phyloP scores from a whole-genome alignment of 257 asterid species.

The Haberlea rhodopensis region DNA sequence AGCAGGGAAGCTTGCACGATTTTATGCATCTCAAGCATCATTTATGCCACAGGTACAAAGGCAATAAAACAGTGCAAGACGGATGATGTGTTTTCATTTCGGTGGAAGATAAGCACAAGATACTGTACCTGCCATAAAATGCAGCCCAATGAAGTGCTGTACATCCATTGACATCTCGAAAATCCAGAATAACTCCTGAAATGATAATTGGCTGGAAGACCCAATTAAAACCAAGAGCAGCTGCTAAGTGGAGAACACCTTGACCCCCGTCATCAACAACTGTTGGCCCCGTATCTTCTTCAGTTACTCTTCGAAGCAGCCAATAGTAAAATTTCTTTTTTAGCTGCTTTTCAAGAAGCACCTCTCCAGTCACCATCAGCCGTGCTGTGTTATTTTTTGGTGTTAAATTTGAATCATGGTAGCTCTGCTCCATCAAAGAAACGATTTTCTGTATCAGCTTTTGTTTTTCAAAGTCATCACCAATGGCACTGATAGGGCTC shows the following conservation, averaged over 20 bases:
- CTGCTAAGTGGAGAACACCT: constrained; percentile 86
- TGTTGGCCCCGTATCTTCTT: constrained; percentile 61
- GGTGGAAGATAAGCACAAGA: constrained; percentile 17
- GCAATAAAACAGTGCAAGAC: constrained; percentile 8
- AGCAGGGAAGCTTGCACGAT: neutral
- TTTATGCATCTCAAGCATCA: constrained; percentile 10
- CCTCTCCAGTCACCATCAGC: constrained; percentile 40
- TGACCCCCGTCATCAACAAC: constrained; percentile 73
- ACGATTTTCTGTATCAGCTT: constrained; percentile 34
- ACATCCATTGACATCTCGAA: constrained; percentile 95
- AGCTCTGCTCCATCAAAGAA: constrained; percentile 54
- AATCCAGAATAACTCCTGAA: constrained; percentile 74
- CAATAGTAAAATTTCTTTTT: constrained; percentile 66
- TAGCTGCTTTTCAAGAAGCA: constrained; percentile 51
- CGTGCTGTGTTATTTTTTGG: constrained; percentile 36
- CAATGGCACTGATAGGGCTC: constrained; percentile 24
- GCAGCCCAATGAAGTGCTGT: constrained; percentile 99
- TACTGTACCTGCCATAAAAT: constrained; percentile 69
- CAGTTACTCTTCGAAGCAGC: constrained; percentile 60
- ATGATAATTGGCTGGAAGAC: constrained; percentile 65
- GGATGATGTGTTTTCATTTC: neutral
- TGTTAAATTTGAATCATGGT: constrained; percentile 35
- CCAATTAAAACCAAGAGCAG: constrained; percentile 96
- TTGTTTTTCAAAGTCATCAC: constrained; percentile 28
- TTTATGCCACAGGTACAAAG: constrained; percentile 3